Evolutionary conservation across 2,329 filamentous ascomycete species (phyloP).

Genomic region (Aotearoamyces nothofagi): DNA sequence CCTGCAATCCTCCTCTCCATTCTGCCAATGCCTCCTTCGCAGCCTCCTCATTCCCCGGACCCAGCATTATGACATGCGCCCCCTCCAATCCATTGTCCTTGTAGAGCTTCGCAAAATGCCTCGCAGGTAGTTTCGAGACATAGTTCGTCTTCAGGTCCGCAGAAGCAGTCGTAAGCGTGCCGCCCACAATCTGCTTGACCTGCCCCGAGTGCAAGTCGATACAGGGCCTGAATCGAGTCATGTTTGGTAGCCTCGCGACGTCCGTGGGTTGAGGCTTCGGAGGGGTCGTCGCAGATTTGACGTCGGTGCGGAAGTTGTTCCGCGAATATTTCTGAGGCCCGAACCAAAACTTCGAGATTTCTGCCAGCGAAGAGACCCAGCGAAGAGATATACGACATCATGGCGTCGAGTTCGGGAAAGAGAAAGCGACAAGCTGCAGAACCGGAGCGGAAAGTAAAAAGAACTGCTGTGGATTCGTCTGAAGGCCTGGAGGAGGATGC

Average conservation of each 20-base stretch:
- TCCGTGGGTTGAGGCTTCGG: conserved; percentile 1
- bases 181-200: conserved; percentile 97
- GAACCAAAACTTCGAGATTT: conserved; percentile 3
- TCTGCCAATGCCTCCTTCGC: conserved; percentile 60
- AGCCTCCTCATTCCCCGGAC: conserved; percentile 70
- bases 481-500: conserved; percentile 32
- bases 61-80: conserved; percentile 93
- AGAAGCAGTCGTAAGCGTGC: conserved; percentile 61
- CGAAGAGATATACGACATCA: conserved; percentile 4
- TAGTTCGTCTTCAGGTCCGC: conserved; percentile 75
- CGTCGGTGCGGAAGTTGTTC: conserved; percentile 1
- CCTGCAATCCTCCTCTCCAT: conserved; percentile 72
- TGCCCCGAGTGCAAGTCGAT: conserved; percentile 96
- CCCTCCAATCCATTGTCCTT: conserved; percentile 57
- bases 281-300: conserved; percentile 1
- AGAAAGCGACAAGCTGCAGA: conserved; percentile 26
- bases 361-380: background rate
- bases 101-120: conserved; percentile 73
- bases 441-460: conserved; percentile 10
- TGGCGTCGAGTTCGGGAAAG: conserved; percentile 26
- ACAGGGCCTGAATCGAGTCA: conserved; percentile 92
- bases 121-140: conserved; percentile 69
- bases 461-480: conserved; percentile 9
- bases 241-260: conserved; percentile 22
- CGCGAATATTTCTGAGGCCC: conserved; percentile 1